Conservation (phyloP, 2,329 filamentous ascomycete species). For the Alternaria metachromatica region DNA sequence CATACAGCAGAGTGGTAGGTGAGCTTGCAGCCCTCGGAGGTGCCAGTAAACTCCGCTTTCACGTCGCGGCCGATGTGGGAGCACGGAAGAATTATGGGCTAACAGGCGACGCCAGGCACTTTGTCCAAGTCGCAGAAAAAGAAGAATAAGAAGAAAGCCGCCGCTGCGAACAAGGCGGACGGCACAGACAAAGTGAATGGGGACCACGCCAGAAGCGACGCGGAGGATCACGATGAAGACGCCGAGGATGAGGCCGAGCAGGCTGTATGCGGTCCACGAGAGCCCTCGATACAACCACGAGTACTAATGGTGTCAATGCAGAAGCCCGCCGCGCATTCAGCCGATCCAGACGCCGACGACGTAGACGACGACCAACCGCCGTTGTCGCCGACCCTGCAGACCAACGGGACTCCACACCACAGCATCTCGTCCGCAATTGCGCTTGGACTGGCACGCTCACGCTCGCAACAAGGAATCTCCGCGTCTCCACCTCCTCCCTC, state of each 20-base stretch:
- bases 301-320: slow-evolving; percentile 22
- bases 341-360: slow-evolving; percentile 43
- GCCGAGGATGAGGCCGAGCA: slow-evolving; percentile 46
- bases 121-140: slow-evolving; percentile 49
- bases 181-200: slow-evolving; percentile 38
- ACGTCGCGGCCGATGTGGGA: background rate
- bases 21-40: slow-evolving; percentile 31
- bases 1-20: slow-evolving; percentile 46
- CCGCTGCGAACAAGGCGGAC: slow-evolving; percentile 31
- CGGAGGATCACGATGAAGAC: slow-evolving; percentile 39
- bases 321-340: slow-evolving; percentile 29
- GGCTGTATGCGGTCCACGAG: slow-evolving; percentile 23
- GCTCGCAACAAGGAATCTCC: slow-evolving; percentile 44
- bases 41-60: slow-evolving; percentile 15
- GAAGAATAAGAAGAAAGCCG: slow-evolving; percentile 50
- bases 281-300: background rate
- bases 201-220: slow-evolving; percentile 26
- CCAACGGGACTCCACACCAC: slow-evolving; percentile 42
- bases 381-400: slow-evolving; percentile 37
- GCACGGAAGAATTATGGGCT: slow-evolving; percentile 17
- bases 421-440: slow-evolving; percentile 49
- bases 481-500: slow-evolving; percentile 42
- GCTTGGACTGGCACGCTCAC: slow-evolving; percentile 45
- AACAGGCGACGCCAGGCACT: slow-evolving; percentile 29
- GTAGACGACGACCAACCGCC: slow-evolving; percentile 44